Evolutionary conservation across 768 basidiomycete genomes (phyloP).

Genomic region (Infundibulicybe gibba): DNA sequence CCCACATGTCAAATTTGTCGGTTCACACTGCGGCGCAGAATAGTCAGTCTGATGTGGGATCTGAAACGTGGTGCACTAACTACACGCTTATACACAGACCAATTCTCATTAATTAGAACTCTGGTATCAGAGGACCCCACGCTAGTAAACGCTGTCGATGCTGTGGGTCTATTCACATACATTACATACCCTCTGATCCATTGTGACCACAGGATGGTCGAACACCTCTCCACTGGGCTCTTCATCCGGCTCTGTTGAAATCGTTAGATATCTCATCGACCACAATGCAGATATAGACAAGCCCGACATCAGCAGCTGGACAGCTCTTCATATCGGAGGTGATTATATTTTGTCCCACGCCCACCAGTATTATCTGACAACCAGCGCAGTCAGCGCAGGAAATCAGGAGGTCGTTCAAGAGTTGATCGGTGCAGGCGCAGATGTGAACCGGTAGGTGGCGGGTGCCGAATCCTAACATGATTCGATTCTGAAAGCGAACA

Average conservation of each 20-base stretch:
- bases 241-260: constrained; percentile 68
- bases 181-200: background rate
- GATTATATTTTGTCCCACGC: background rate
- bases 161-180: constrained; percentile 33
- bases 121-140: constrained; percentile 61
- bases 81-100: constrained; percentile 40
- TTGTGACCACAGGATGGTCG: constrained; percentile 57
- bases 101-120: constrained; percentile 64
- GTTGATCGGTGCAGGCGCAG: constrained; percentile 78
- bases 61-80: too few relatives aligned
- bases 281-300: constrained; percentile 67
- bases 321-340: constrained; percentile 80
- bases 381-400: constrained; percentile 70
- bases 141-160: constrained; percentile 59
- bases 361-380: constrained; percentile 10
- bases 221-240: constrained; percentile 86
- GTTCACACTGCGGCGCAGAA: constrained; percentile 71
- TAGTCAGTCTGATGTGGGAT: constrained; percentile 27
- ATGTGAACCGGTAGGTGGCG: constrained; percentile 57
- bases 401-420: constrained; percentile 72
- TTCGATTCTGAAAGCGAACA: constrained; percentile 23
- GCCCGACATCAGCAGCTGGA: constrained; percentile 69
- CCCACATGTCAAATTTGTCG: constrained; percentile 39
- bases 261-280: constrained; percentile 65
- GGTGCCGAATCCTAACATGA: constrained; percentile 11